A percentile compares a stretch with the other conserved stretches of the same genome.
phyloP scores from a whole-genome alignment of 1,284 basidiomycete species.

The Vanrija pseudolonga region DNA sequence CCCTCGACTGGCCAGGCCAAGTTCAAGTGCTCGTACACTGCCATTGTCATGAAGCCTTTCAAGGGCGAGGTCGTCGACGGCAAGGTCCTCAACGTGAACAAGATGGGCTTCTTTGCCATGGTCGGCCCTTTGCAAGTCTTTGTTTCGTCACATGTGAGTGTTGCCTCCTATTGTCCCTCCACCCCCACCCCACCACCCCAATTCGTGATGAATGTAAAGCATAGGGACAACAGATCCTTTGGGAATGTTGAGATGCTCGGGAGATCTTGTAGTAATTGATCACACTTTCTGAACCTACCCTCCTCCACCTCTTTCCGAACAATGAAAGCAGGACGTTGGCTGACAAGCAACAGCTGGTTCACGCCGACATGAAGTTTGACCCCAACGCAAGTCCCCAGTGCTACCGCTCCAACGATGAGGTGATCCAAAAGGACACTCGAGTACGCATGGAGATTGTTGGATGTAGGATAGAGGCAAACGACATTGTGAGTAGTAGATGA shows the following conservation, averaged over 20 bases:
- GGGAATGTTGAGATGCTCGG: slow-evolving; percentile 47
- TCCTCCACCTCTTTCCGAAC: background rate
- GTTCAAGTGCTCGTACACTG: slow-evolving; percentile 83
- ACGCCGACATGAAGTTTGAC: slow-evolving; percentile 87
- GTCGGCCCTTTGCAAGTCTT: slow-evolving; percentile 90
- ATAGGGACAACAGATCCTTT: slow-evolving; percentile 40
- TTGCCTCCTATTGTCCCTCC: background rate
- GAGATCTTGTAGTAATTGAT: slow-evolving; percentile 51
- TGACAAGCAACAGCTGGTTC: slow-evolving; percentile 65
- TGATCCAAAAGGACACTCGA: slow-evolving; percentile 88
- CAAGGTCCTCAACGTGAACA: slow-evolving; percentile 87
- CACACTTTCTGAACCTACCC: slow-evolving; percentile 34
- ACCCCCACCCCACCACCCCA: background rate
- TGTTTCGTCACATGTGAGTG: slow-evolving; percentile 83
- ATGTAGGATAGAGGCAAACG: slow-evolving; percentile 92
- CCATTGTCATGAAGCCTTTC: slow-evolving; percentile 96
- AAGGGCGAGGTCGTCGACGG: slow-evolving; percentile 98
- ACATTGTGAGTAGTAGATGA: slow-evolving; percentile 69
- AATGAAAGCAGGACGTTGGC: slow-evolving; percentile 1
- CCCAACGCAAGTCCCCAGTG: slow-evolving; percentile 89
- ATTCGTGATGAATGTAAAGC: slow-evolving; percentile 31
- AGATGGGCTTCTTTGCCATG: slow-evolving; percentile 65
- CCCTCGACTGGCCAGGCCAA: slow-evolving; percentile 91
- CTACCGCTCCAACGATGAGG: slow-evolving; percentile 84
- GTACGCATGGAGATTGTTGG: slow-evolving; percentile 95